phyloP scores from a whole-genome alignment of 805 yeast species.

The Priceomyces fermenticarens region DNA sequence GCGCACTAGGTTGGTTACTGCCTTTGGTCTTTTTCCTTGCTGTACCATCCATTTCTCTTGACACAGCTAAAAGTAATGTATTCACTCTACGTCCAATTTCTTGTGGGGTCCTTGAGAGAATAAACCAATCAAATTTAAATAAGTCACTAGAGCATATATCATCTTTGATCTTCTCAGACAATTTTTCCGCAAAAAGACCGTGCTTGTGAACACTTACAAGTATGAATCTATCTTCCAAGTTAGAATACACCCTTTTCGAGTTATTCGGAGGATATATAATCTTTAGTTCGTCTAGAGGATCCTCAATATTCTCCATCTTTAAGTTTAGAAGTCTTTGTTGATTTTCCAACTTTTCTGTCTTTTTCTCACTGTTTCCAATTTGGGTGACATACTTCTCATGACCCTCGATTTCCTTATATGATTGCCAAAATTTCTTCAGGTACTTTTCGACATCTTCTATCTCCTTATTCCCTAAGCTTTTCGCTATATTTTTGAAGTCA shows the following conservation, averaged over 20 bases:
- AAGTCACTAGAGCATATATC: slow-evolving; percentile 58
- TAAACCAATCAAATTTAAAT: slow-evolving; percentile 72
- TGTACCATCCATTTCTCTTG: slow-evolving; percentile 68
- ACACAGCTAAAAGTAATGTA: slow-evolving; percentile 63
- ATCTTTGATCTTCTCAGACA: slow-evolving; percentile 63
- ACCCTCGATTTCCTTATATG: slow-evolving; percentile 61
- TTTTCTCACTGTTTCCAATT: slow-evolving; percentile 72
- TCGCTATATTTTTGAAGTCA: slow-evolving; percentile 47
- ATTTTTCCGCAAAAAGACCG: slow-evolving; percentile 58
- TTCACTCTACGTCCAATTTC: slow-evolving; percentile 69
- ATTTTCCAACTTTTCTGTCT: slow-evolving; percentile 48
- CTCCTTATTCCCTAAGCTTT: slow-evolving; percentile 54
- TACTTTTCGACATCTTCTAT: slow-evolving; percentile 59
- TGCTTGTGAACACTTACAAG: slow-evolving; percentile 58
- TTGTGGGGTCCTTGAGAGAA: slow-evolving; percentile 66
- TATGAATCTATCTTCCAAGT: slow-evolving; percentile 67
- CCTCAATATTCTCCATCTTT: slow-evolving; percentile 52
- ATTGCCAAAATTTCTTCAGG: slow-evolving; percentile 61
- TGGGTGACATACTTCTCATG: slow-evolving; percentile 68
- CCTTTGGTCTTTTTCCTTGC: slow-evolving; percentile 40
- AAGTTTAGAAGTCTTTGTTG: slow-evolving; percentile 55
- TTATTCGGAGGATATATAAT: slow-evolving; percentile 82
- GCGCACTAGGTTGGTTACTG: slow-evolving; percentile 21
- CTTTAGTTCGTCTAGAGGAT: slow-evolving; percentile 59
- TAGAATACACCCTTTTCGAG: slow-evolving; percentile 69